A percentile compares a stretch with the other conserved stretches of the same genome.
Evolutionary conservation across 352 stramenopile genomes (phyloP).

Genomic region (Peronospora belbahrii): DNA sequence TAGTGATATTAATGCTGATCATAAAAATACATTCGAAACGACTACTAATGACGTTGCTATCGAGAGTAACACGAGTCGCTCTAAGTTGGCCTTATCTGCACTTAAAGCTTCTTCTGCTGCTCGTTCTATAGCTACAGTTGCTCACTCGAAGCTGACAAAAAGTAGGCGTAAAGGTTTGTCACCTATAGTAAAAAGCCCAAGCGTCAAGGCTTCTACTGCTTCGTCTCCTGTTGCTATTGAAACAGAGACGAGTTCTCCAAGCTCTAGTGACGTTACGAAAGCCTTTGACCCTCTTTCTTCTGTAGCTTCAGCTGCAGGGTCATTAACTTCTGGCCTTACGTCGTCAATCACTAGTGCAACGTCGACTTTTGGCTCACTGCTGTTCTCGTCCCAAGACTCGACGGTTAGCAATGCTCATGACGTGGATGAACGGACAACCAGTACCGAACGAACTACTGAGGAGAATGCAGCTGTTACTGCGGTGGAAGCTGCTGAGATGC

Average conservation of each 20-base stretch:
- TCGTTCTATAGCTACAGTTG: slow-evolving; percentile 41
- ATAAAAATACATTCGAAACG: not conserved
- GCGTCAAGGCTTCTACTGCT: not conserved
- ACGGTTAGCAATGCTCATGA: slow-evolving; percentile 10
- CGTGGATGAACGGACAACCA: not conserved
- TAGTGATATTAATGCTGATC: not conserved
- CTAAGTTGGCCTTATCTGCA: slow-evolving; percentile 16
- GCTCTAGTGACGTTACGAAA: slow-evolving; percentile 1
- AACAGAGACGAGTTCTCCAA: not conserved
- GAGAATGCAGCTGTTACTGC: slow-evolving; percentile 12
- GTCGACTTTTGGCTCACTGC: slow-evolving; percentile 34
- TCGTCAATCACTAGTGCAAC: slow-evolving; percentile 35
- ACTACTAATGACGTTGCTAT: slow-evolving; percentile 1
- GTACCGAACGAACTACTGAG: slow-evolving; percentile 7
- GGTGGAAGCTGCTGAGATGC: slow-evolving; percentile 15
- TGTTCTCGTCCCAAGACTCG: slow-evolving; percentile 36
- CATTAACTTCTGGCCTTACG: slow-evolving; percentile 18
- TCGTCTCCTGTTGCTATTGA: slow-evolving; percentile 6
- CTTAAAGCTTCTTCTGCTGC: slow-evolving; percentile 38
- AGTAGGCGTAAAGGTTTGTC: slow-evolving; percentile 48
- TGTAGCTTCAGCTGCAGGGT: slow-evolving; percentile 18
- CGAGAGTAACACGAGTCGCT: not conserved
- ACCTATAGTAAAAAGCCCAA: slow-evolving; percentile 21
- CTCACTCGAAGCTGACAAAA: slow-evolving; percentile 47
- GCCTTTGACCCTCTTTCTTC: slow-evolving; percentile 13